Conservation (phyloP, 2,329 filamentous ascomycete genomes). For the Sordariomycetes sp. region DNA sequence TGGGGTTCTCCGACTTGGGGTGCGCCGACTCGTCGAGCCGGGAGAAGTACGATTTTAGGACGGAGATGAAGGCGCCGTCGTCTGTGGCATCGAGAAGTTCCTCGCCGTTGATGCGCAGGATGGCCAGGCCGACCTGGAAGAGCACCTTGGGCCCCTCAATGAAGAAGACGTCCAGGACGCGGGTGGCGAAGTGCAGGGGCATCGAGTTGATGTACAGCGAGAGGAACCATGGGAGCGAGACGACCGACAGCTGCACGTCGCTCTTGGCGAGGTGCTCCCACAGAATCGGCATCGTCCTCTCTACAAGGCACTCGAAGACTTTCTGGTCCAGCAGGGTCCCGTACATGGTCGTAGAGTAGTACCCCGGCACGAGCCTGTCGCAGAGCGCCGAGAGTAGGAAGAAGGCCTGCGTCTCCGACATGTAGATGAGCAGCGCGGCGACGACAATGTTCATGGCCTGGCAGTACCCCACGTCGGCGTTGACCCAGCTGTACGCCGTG, state of each 20-base stretch:
- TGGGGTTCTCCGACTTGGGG: conserved; percentile 88
- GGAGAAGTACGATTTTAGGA: conserved; percentile 89
- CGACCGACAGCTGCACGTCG: conserved; percentile 93
- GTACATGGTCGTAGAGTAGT: conserved; percentile 99
- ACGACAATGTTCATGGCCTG: conserved; percentile 99
- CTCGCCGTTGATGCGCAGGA: conserved; percentile 91
- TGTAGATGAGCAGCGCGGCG: conserved; percentile 94
- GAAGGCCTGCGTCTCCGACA: conserved; percentile 92
- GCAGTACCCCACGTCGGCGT: conserved; percentile 92
- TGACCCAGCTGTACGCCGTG: conserved; percentile 95
- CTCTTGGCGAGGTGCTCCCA: conserved; percentile 98
- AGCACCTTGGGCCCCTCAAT: conserved; percentile 94
- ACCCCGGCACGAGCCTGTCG: conserved; percentile 84
- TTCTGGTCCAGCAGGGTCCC: conserved; percentile 92
- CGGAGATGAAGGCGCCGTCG: conserved; percentile 92
- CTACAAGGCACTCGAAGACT: conserved; percentile 95
- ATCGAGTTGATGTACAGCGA: conserved; percentile 99
- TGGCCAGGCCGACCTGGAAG: conserved; percentile 95
- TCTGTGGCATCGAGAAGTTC: conserved; percentile 86
- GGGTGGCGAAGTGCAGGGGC: conserved; percentile 94
- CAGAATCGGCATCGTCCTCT: conserved; percentile 95
- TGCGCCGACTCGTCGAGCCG: conserved; percentile 91
- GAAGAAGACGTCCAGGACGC: conserved; percentile 95
- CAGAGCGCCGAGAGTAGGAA: conserved; percentile 85
- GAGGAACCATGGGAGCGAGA: conserved; percentile 94